Conservation (phyloP, 495 filamentous ascomycete species). For the Neurospora sublineolata region DNA sequence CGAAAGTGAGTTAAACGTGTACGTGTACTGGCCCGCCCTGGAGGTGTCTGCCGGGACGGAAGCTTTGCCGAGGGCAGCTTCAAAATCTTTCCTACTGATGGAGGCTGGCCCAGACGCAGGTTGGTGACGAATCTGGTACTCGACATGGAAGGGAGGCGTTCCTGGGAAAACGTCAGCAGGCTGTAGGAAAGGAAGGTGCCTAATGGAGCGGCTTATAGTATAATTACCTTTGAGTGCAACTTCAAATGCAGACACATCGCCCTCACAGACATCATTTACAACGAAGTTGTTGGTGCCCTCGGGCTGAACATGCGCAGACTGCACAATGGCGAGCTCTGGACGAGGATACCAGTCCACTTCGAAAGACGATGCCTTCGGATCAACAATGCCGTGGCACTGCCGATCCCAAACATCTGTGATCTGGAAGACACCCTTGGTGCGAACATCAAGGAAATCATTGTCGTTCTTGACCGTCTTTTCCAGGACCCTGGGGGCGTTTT, state of each 20-base stretch:
- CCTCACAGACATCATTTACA: slow-evolving; percentile 82
- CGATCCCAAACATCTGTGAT: slow-evolving; percentile 64
- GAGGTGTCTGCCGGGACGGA: slow-evolving; percentile 75
- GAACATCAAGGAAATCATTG: slow-evolving; percentile 61
- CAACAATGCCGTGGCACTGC: slow-evolving; percentile 69
- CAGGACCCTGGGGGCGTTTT: slow-evolving; percentile 6
- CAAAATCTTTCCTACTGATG: slow-evolving; percentile 52
- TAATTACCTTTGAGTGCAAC: slow-evolving; percentile 59
- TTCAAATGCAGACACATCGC: slow-evolving; percentile 81
- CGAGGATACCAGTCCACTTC: slow-evolving; percentile 73
- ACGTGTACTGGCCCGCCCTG: slow-evolving; percentile 70
- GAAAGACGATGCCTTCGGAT: slow-evolving; percentile 59
- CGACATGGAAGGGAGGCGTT: slow-evolving; percentile 68
- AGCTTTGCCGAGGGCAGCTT: slow-evolving; percentile 56
- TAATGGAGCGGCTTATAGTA: not conserved
- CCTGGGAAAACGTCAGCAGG: slow-evolving; percentile 28
- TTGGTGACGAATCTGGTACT: slow-evolving; percentile 67
- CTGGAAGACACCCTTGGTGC: slow-evolving; percentile 60
- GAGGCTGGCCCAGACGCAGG: slow-evolving; percentile 49
- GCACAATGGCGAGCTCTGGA: slow-evolving; percentile 56
- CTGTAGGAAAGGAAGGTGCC: not conserved
- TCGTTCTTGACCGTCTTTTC: slow-evolving; percentile 36
- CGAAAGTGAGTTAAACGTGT: slow-evolving; percentile 68
- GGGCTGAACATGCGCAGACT: slow-evolving; percentile 44
- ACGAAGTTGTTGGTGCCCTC: slow-evolving; percentile 36